Conservation (phyloP, 2,329 filamentous ascomycete species). For the Pezicula radicicola region DNA sequence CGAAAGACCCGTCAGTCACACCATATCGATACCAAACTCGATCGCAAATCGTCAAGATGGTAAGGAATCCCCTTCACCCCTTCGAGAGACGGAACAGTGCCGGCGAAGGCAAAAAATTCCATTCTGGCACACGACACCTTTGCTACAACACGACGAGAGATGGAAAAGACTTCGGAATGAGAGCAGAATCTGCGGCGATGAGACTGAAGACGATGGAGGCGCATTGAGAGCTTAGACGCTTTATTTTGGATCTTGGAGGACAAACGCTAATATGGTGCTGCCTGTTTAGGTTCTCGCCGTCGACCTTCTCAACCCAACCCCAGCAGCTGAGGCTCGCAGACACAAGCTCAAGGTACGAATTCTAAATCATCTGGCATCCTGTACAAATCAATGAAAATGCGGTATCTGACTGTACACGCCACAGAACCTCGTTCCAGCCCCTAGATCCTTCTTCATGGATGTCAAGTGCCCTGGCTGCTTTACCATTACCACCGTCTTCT, state of each 20-base stretch:
- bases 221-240: constrained; percentile 10
- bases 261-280: constrained; percentile 44
- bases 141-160: constrained; percentile 3
- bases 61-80: constrained; percentile 41
- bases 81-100: constrained; percentile 13
- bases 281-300: constrained; percentile 91
- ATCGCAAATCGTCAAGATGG: constrained; percentile 64
- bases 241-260: constrained; percentile 22
- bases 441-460: constrained; percentile 99
- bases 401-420: constrained; percentile 14
- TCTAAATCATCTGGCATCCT: constrained; percentile 6
- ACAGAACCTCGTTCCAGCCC: constrained; percentile 89
- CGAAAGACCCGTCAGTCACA: constrained; percentile 32
- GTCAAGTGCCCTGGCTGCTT: constrained; percentile 99
- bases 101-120: constrained; percentile 3
- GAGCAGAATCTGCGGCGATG: background rate
- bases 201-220: constrained; percentile 3
- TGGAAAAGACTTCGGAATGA: background rate
- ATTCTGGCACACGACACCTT: constrained; percentile 25
- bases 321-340: constrained; percentile 98
- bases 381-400: constrained; percentile 1
- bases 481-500: constrained; percentile 99
- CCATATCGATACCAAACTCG: constrained; percentile 29
- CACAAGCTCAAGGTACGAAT: constrained; percentile 98
- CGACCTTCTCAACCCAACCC: constrained; percentile 98